A percentile compares a stretch with the other conserved stretches of the same genome.
These are phyloP conservation scores for Fermentozyma sake DNA, from an alignment of 1,139 yeast genomes.

Conservation along the genomic window DNA sequence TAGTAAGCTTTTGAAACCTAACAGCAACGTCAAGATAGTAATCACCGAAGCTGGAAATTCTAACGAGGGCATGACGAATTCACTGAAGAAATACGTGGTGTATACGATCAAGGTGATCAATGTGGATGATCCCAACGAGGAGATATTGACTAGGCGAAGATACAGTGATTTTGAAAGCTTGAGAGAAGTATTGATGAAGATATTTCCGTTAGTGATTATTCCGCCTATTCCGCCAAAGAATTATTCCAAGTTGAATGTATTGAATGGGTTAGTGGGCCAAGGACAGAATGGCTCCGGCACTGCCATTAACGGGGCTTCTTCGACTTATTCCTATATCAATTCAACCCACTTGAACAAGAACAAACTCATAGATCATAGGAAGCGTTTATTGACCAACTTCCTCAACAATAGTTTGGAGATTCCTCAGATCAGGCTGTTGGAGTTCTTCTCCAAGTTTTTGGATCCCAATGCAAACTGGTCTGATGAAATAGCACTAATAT, in stretches of 20 bases:
- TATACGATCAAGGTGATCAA: constrained; percentile 65
- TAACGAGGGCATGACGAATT: constrained; percentile 59
- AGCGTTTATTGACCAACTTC: constrained; percentile 72
- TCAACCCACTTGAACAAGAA: constrained; percentile 40
- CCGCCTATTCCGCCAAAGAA: constrained; percentile 98
- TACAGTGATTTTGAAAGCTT: constrained; percentile 90
- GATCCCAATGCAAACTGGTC: constrained; percentile 85
- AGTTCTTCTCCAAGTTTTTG: constrained; percentile 69
- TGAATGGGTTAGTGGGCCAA: constrained; percentile 31
- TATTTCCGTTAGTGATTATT: constrained; percentile 77
- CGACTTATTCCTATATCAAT: constrained; percentile 36
- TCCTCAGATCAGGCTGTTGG: constrained; percentile 51
- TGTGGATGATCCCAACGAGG: constrained; percentile 31
- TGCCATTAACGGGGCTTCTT: constrained; percentile 7
- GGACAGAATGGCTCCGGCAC: constrained; percentile 3
- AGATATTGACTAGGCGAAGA: constrained; percentile 66
- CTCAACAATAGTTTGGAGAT: constrained; percentile 69
- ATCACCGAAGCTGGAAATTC: constrained; percentile 78
- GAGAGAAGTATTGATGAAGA: constrained; percentile 59
- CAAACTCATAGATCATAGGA: constrained; percentile 56
- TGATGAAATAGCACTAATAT: constrained; percentile 41
- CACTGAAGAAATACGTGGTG: constrained; percentile 66
- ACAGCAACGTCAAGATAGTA: constrained; percentile 36
- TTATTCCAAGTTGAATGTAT: constrained; percentile 32
- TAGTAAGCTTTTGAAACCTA: constrained; percentile 29